Base-by-base conservation (phyloP, 1,284 basidiomycete genomes). In the Rhodotorula glutinis region DNA sequence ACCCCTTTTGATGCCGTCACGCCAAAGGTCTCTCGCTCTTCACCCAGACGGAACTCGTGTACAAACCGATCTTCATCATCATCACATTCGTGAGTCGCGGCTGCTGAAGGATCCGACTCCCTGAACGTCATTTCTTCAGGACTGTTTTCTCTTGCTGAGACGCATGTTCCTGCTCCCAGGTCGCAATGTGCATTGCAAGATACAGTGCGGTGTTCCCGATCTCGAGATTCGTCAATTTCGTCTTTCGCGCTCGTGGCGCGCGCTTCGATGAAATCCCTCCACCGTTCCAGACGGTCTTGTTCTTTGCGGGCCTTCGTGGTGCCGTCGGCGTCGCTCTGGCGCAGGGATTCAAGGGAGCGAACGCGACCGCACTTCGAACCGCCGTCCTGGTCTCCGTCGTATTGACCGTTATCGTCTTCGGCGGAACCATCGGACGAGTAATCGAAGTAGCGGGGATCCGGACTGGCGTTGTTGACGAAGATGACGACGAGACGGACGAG, bases 311-410 rank as follows among this genome's bases (percentile, higher is more conserved):
- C 13, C 82, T 98, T 59, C 85, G 95, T 43, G 95, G 95, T 62
- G 95, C 95, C 0, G 95, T 98, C 47, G 95, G 96, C 30, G 96
- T 98, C 30, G 95, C 95, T 5, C 85, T 98, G 21, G 94, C 94
- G 3, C 90, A 92, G 4, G 95, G 95, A 96, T 99, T 82, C 88
- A 88, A 69, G 95, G 93, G 84, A 88, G 51, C 95, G n/a, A n/a
- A 95, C 76, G 92, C 92, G 0, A 87, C 91, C 74, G 92, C 91
- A 27, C 82, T 99, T 67, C 85, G 94, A 53, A 97, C 89, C 43
- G 98, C 95, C 0, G 94, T 98, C 29, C 86, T 98, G 41, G 89
- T 97, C 21, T 91, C 96, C 10, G 95, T 98, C 53, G 92, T 99
- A 55, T 82, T 98, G 62, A 98, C 95, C 0, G 92, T 98, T 54